phyloP scores from a whole-genome alignment of 257 asterid species.

The Gentiana straminea region DNA sequence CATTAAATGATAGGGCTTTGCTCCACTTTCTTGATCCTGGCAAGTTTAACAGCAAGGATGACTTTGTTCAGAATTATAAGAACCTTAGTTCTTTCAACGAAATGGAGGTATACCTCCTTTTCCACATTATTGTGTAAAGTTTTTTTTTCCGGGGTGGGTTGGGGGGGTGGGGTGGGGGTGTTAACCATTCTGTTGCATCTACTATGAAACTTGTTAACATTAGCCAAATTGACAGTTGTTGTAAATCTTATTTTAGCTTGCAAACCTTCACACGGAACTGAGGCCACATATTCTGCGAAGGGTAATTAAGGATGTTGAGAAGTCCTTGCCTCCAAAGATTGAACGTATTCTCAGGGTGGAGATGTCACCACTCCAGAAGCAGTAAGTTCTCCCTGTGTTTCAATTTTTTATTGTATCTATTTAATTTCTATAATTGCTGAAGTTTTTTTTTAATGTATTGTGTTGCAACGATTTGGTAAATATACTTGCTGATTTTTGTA shows the following conservation, averaged over 20 bases:
- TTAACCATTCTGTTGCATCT: neutral
- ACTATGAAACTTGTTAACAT: neutral
- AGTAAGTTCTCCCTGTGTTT: conserved; percentile 31
- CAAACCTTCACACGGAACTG: conserved; percentile 94
- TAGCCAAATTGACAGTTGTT: conserved; percentile 6
- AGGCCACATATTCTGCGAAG: conserved; percentile 98
- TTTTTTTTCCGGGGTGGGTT: neutral
- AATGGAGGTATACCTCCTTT: conserved; percentile 48
- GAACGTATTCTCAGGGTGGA: conserved; percentile 99
- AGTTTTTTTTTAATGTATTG: neutral
- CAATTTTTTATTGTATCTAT: neutral
- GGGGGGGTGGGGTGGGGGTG: neutral
- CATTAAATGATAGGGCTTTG: conserved; percentile 59
- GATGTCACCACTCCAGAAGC: conserved; percentile 99
- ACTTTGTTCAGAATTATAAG: conserved; percentile 85
- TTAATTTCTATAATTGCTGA: too few relatives aligned
- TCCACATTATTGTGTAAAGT: neutral
- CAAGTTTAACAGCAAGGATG: conserved; percentile 86
- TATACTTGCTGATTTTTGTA: conserved; percentile 2
- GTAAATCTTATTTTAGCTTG: conserved; percentile 45
- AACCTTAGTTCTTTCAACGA: conserved; percentile 88
- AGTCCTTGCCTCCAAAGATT: conserved; percentile 97
- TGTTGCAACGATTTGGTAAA: neutral
- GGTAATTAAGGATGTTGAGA: conserved; percentile 97
- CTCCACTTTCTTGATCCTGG: conserved; percentile 97